Base-by-base conservation (phyloP, 495 filamentous ascomycete genomes). In the Beverwykella pulmonaria region DNA sequence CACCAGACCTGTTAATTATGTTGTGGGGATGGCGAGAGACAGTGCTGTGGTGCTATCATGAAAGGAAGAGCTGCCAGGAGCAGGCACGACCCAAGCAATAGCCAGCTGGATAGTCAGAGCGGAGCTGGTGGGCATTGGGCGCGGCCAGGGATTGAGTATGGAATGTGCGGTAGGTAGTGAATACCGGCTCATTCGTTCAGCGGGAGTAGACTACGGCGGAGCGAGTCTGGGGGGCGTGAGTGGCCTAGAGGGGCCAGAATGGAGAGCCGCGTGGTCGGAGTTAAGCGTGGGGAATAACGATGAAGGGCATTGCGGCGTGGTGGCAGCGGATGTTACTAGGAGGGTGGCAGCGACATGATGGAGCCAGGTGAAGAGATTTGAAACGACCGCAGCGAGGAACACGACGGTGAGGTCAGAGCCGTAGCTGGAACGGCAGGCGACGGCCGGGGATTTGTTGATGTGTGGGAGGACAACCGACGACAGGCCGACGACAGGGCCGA, bases 321-420 rank as follows among this genome's bases (percentile, higher is more conserved):
- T n/a, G n/a, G n/a, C n/a, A n/a, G n/a, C n/a, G n/a, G n/a, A n/a
- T n/a, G n/a, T n/a, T n/a, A n/a, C n/a, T n/a, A n/a, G 9, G n/a
- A 5, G 9, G 32, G 22, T 23, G 29, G 20, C 29, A 19, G 50
- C 14, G 27, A n/a, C 23, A 49, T 15, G 41, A 19, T n/a, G n/a
- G n/a, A n/a, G n/a, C n/a, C n/a, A n/a, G 36, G 36, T 50, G 27
- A 23, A 58, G 53, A 44, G 15, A 54, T 1, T 34, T 22, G 30
- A 22, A 34, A 49, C 26, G 20, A 27, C 19, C 20, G 20, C 19
- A 17, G 53, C 39, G 15, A 49, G 17, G 15, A 47, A 64, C 39
- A n/a, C 12, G 26, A 6, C 55, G 9, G 64, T 61, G 64, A 61
- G 57, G 64, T 67, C 56, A 67, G 64, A 67, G 56, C 49, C 27